Evolutionary conservation across 2,329 filamentous ascomycete species (phyloP), one percentile per base, ranked within the genome.

Genomic region (Coniochaeta sp.): DNA sequence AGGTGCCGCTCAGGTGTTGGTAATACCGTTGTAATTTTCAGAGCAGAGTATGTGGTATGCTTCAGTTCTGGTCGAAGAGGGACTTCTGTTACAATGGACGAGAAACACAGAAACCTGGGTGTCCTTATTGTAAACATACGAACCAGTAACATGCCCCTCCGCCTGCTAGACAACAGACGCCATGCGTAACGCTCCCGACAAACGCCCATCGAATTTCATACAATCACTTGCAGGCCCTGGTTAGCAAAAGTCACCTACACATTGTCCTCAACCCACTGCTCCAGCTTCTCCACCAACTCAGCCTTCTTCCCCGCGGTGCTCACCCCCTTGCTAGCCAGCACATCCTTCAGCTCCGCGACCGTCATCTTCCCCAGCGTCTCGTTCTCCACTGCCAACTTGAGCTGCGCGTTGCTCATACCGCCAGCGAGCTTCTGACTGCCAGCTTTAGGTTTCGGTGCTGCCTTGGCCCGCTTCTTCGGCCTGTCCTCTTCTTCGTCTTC

Each of bases 221-320:
- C 10, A 35, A 35, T 35, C 32, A 35, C 4, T 35, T 16, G 9
- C 32, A 35, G n/a, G n/a, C 20, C 6, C 13, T 2, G 3, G 35
- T 4, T 16, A 26, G 2, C 10, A 48, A 6, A 18, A 48, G 8
- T 14, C 30, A 52, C 48, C 56, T 51, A 65, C 32, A 56, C 49
- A 49, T 76, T 77, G 42, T 72, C 68, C 51, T 82, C 79, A 10
- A 77, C 65, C 78, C 78, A 83, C 53, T 78, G 66, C 62, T 81
- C 79, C 31, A 83, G 62, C 54, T 74, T 72, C 55, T 82, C 79
- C 5, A 82, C 59, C 47, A 83, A 60, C 2, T 79, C 76, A 2
- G 71, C 71, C 65, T 83, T 83, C 59, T 71, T 71, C 0, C 80
- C 80, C 7, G 70, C 62, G 0, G 71, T 71, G 28, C 73, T 75